These are phyloP conservation scores for Phoma sp. DNA, from an alignment of 2,329 filamentous ascomycete species.

Conservation along the genomic window DNA sequence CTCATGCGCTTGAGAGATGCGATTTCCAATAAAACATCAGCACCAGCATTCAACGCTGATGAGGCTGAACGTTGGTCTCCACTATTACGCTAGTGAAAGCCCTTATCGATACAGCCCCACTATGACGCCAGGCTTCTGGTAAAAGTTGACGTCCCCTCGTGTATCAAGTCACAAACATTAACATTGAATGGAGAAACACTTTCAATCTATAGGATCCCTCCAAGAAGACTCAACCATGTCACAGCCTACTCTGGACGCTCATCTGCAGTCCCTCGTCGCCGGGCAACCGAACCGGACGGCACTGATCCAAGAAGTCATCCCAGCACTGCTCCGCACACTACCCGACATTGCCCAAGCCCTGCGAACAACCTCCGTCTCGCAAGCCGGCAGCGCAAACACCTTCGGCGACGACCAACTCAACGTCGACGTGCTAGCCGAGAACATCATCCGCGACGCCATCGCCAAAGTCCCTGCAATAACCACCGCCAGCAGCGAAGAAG, in stretches of 20 bases:
- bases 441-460: conserved; percentile 61
- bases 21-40: too few species aligned
- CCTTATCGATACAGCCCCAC: conserved; percentile 16
- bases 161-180: neutral
- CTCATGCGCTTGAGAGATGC: too few species aligned
- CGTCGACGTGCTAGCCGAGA: conserved; percentile 64
- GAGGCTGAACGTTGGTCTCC: conserved; percentile 3
- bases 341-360: conserved; percentile 24
- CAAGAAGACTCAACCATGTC: neutral
- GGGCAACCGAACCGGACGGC: conserved; percentile 5
- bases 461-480: conserved; percentile 60
- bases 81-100: conserved; percentile 3
- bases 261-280: conserved; percentile 7
- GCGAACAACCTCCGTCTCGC: conserved; percentile 23
- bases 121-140: conserved; percentile 13
- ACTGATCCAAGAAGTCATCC: conserved; percentile 20
- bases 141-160: neutral
- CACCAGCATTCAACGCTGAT: neutral
- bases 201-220: neutral
- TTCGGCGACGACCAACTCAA: conserved; percentile 64
- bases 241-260: neutral
- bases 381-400: conserved; percentile 55
- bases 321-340: conserved; percentile 23
- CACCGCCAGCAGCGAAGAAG: conserved; percentile 60
- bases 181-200: neutral